Base-by-base conservation (phyloP, 352 stramenopile species). In the Thalassiosira hispida region DNA sequence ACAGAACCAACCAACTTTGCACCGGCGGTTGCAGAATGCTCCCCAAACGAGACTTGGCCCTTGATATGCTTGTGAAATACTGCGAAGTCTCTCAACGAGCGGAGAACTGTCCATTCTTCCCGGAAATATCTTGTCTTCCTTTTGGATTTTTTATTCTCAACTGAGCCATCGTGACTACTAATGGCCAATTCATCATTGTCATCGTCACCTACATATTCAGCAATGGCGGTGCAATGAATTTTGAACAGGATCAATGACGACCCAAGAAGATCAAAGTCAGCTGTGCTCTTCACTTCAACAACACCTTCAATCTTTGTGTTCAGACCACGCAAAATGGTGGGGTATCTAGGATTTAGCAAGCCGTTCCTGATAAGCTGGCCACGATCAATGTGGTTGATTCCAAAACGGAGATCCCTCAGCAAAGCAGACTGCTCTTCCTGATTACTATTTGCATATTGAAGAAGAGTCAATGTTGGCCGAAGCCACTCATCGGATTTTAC, bases 51-150 rank as follows among this genome's bases (percentile, higher is more conserved):
- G 14, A 95, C 83, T 76, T 91, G 76, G 33, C 29, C 73, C 71
- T 95, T 95, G 16, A 95, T 79, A 49, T 92, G 81, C 60, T 92
- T 95, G 65, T 95, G 90, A 64, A 95, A 82, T 20, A 78, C 67
- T 23, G 90, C 73, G 73, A 95, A 94, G 62, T 94, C 90, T 75
- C 85, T 89, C 44, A 93, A 84, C 27, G 87, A 88, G 1, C 90
- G 72, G 16, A 90, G 77, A 14, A 95, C 81, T 27, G 90, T 84
- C 86, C 87, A 95, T 70, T 93, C 87, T 72, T 95, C 90, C n/a
- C 76, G 64, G 59, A 86, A 92, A 35, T 80, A 88, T 67, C 69
- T 80, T 2, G 73, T 59, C 55, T 81, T 80, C 22, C 44, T 22
- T 18, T 44, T 56, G 11, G 6, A 1, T 23, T 60, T 72, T 57